Evolutionary conservation across 129 eudicot species (phyloP).

Genomic region (Centella asiatica): DNA sequence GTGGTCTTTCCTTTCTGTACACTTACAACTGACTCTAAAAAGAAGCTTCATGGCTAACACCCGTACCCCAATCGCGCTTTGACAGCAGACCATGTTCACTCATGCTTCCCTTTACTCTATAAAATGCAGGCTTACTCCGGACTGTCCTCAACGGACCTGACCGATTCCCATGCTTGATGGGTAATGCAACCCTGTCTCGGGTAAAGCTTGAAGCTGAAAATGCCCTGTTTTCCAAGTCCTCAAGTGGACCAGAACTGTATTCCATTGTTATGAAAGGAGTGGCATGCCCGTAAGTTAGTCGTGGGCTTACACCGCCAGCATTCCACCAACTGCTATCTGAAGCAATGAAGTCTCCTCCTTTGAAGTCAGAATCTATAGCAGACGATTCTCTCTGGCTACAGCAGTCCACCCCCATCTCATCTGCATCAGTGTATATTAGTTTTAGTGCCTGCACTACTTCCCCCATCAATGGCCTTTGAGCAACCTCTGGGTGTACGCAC

Average conservation of each 20-base stretch:
- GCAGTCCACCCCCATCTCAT: background rate
- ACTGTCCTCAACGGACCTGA: constrained; percentile 12
- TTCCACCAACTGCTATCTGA: constrained; percentile 14
- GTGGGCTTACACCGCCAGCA: constrained; percentile 11
- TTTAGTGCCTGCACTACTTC: constrained; percentile 11
- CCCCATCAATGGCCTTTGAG: constrained; percentile 10
- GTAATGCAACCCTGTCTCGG: background rate
- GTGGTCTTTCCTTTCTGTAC: constrained; percentile 4
- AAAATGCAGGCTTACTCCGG: constrained; percentile 7
- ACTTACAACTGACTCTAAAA: background rate
- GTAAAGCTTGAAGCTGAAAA: constrained; percentile 4
- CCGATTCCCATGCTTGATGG: constrained; percentile 6
- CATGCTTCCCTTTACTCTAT: constrained; percentile 11
- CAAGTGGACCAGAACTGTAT: constrained; percentile 12
- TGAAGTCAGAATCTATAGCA: background rate
- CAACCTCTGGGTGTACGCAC: constrained; percentile 11
- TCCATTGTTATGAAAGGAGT: constrained; percentile 12
- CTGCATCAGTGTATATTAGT: constrained; percentile 6
- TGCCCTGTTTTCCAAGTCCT: constrained; percentile 3
- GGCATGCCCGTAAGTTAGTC: constrained; percentile 6
- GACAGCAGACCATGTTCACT: constrained; percentile 11
- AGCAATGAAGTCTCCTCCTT: constrained; percentile 1
- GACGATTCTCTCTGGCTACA: constrained; percentile 8
- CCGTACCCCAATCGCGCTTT: constrained; percentile 3
- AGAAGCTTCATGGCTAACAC: constrained; percentile 9